These are phyloP conservation scores for Fusarium ambrosium DNA, from an alignment of 2,329 filamentous ascomycete genomes.

Conservation along the genomic window DNA sequence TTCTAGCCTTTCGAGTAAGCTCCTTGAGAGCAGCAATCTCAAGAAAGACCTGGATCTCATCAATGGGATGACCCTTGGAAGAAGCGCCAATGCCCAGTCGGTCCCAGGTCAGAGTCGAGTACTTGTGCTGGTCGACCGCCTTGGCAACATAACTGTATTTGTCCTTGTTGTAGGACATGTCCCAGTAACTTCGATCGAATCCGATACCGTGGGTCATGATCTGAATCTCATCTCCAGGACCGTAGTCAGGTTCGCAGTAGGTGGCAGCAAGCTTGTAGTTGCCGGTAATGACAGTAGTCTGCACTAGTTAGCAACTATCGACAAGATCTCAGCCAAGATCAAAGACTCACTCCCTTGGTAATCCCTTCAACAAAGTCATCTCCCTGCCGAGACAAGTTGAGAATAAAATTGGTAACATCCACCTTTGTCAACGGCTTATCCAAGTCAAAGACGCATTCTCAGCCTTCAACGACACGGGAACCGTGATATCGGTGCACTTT, in stretches of 20 bases:
- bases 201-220: slow-evolving; percentile 59
- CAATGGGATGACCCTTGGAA: slow-evolving; percentile 69
- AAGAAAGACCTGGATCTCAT: slow-evolving; percentile 69
- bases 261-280: slow-evolving; percentile 70
- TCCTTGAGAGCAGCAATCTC: slow-evolving; percentile 70
- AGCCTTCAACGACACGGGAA: slow-evolving; percentile 68
- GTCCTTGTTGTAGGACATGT: slow-evolving; percentile 67
- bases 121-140: slow-evolving; percentile 68
- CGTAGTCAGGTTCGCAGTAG: slow-evolving; percentile 70
- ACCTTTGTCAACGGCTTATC: slow-evolving; percentile 64
- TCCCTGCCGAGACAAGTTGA: slow-evolving; percentile 64
- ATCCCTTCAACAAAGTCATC: slow-evolving; percentile 62
- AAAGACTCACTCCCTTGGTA: slow-evolving; percentile 57
- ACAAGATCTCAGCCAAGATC: not conserved
- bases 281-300: slow-evolving; percentile 65
- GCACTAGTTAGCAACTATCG: slow-evolving; percentile 7
- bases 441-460: slow-evolving; percentile 67
- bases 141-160: slow-evolving; percentile 73
- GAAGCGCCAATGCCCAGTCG: slow-evolving; percentile 72
- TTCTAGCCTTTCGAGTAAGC: slow-evolving; percentile 65
- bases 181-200: slow-evolving; percentile 70
- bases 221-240: slow-evolving; percentile 54
- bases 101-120: slow-evolving; percentile 72
- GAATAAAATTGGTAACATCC: slow-evolving; percentile 69
- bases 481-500: slow-evolving; percentile 63